Conservation (phyloP, 2,329 filamentous ascomycete genomes). For the Fusarium sp. region DNA sequence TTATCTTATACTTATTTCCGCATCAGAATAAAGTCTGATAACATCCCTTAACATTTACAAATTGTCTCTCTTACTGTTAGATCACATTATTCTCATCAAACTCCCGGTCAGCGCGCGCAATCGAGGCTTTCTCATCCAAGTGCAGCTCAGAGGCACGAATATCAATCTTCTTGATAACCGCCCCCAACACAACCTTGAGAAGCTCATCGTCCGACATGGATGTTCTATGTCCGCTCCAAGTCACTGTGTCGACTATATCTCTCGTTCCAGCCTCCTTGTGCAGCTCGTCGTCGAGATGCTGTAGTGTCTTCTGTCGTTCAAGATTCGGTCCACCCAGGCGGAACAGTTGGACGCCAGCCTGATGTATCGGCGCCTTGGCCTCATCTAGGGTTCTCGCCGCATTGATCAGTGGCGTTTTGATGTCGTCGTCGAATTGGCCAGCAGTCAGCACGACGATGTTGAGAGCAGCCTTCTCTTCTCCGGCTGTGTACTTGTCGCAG, state of each 20-base stretch:
- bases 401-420: slow-evolving; percentile 7
- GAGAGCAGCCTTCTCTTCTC: slow-evolving; percentile 13
- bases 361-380: slow-evolving; percentile 17
- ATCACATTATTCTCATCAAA: slow-evolving; percentile 7
- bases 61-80: not conserved
- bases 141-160: slow-evolving; percentile 17
- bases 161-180: slow-evolving; percentile 15
- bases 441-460: slow-evolving; percentile 10
- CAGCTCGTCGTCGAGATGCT: slow-evolving; percentile 11
- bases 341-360: slow-evolving; percentile 10
- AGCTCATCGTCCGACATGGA: slow-evolving; percentile 14
- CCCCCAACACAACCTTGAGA: slow-evolving; percentile 10
- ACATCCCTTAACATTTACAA: rapidly evolving
- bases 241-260: slow-evolving; percentile 18
- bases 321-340: not conserved
- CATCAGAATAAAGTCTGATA: not conserved
- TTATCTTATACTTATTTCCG: no score
- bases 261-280: slow-evolving; percentile 15
- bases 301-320: slow-evolving; percentile 9
- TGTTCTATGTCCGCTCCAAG: slow-evolving; percentile 17
- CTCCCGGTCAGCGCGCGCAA: slow-evolving; percentile 6
- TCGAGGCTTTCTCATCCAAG: not conserved
- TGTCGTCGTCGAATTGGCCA: slow-evolving; percentile 13
- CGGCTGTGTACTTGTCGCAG: slow-evolving; percentile 12
- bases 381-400: slow-evolving; percentile 14